Base-by-base conservation (phyloP, 139 green algal genomes). In the Spirogloea muscicola region DNA sequence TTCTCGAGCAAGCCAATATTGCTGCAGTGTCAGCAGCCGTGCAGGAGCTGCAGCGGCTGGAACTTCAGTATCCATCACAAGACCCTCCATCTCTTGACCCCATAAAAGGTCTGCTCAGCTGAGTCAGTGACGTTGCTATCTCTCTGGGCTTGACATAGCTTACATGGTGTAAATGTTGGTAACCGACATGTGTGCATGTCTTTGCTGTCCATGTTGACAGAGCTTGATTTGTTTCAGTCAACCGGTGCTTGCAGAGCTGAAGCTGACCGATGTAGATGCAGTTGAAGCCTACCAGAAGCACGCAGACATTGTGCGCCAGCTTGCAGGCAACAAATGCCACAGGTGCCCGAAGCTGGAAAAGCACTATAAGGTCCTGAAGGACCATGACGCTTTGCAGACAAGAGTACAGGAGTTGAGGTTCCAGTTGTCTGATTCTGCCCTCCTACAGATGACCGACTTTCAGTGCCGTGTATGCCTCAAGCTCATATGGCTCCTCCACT, bases 391-490 rank as follows among this genome's bases (percentile, higher is more conserved):
- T 5, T 40, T 85, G 2, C 13, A 51, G 48, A 25, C 68, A 42
- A 49, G 37, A 36, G 41, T 85, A 16, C 33, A 49, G 6, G 46
- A 78, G 5, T 51, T 95, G 39, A 36, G 71, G 71, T 79, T 87
- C 59, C 40, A 86, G 58, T 77, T 92, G 25, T 88, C 76, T 27
- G 88, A 96, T 77, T 91, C 87, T 40, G 88, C 77, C 65, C 77
- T 96, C 69, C 77, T 86, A 62, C 86, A 92, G 84, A 86, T 96
- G 84, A 91, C 92, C 1, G 92, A 97, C 65, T 96, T 96, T 76
- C 81, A n/a, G n/a, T n/a, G n/a, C n/a, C n/a, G n/a, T n/a, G n/a
- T n/a, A n/a, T n/a, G n/a, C n/a, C 91, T 21, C n/a, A 16, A 52
- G 44, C 16, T 27, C 44, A 13, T 13, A 31, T 79, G 89, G 82